phyloP scores from a whole-genome alignment of 306 rosid genomes.

The Bauhinia variegata region DNA sequence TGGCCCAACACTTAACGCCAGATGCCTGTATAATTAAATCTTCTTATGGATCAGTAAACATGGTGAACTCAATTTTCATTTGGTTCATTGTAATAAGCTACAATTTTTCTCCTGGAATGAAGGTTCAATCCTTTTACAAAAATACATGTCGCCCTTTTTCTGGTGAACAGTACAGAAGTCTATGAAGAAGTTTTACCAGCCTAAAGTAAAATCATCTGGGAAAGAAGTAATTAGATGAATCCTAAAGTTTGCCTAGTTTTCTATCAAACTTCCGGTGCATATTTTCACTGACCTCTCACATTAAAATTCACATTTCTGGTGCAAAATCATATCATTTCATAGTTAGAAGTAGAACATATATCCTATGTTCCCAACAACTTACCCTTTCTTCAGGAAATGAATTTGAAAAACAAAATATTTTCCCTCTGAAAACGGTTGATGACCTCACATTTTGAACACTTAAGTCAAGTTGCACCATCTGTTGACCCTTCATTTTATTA shows the following conservation, averaged over 20 bases:
- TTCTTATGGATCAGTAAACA: neutral
- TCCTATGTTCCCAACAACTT: slow-evolving; percentile 45
- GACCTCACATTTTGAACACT: slow-evolving; percentile 51
- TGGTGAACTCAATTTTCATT: slow-evolving; percentile 15
- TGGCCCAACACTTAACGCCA: neutral
- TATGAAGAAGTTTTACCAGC: slow-evolving; percentile 10
- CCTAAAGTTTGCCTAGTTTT: slow-evolving; percentile 22
- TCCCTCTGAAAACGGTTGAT: slow-evolving; percentile 64
- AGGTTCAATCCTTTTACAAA: slow-evolving; percentile 18
- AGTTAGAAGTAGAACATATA: slow-evolving; percentile 9
- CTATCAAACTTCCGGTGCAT: slow-evolving; percentile 19
- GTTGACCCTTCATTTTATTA: slow-evolving; percentile 40
- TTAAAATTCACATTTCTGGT: slow-evolving; percentile 24
- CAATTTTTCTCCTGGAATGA: slow-evolving; percentile 1
- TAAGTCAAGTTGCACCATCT: slow-evolving; percentile 46
- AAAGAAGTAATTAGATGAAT: neutral
- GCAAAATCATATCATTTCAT: slow-evolving; percentile 17
- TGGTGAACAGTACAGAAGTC: neutral
- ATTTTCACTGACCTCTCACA: neutral
- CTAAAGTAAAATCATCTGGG: neutral
- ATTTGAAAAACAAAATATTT: slow-evolving; percentile 68
- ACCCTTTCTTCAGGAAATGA: slow-evolving; percentile 84
- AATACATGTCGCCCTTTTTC: slow-evolving; percentile 1
- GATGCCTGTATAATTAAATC: slow-evolving; percentile 19
- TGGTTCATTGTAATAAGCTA: slow-evolving; percentile 9